Evolutionary conservation across 164 flowering plant species (phyloP).

Genomic region (Buxus sempervirens): DNA sequence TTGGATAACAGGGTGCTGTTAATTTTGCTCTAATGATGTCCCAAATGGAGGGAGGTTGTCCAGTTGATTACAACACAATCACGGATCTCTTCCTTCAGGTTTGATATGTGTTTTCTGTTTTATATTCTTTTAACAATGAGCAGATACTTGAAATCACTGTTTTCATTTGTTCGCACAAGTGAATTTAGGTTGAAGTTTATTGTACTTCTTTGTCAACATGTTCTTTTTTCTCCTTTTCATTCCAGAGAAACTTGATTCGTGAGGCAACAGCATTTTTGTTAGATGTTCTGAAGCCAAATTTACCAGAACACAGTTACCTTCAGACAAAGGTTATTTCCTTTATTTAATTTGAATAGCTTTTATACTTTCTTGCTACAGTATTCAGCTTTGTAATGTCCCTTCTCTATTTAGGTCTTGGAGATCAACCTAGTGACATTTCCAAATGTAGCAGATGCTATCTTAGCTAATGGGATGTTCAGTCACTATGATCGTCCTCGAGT

Average conservation of each 20-base stretch:
- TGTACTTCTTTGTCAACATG: neutral
- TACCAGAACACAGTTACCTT: constrained; percentile 34
- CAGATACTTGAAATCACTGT: neutral
- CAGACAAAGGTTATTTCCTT: constrained; percentile 31
- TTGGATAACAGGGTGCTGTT: constrained; percentile 80
- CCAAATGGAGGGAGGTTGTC: constrained; percentile 99
- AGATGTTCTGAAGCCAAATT: constrained; percentile 40
- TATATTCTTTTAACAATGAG: neutral
- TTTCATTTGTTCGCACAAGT: too few species aligned
- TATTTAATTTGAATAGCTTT: too few species aligned
- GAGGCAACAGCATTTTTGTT: constrained; percentile 43
- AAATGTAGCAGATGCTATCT: constrained; percentile 85
- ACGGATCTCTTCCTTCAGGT: constrained; percentile 99
- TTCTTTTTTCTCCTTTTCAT: neutral
- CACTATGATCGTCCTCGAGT: constrained; percentile 81
- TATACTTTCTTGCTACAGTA: neutral
- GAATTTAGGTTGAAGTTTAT: too few species aligned
- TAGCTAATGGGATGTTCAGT: constrained; percentile 86
- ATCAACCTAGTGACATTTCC: constrained; percentile 80
- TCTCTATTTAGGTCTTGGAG: constrained; percentile 56
- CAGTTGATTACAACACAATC: constrained; percentile 94
- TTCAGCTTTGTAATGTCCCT: neutral
- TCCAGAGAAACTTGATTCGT: constrained; percentile 40
- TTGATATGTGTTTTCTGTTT: neutral
- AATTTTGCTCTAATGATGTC: constrained; percentile 99